Evolutionary conservation across 2,329 filamentous ascomycete genomes (phyloP).

Genomic region (Talaromyces sp.): DNA sequence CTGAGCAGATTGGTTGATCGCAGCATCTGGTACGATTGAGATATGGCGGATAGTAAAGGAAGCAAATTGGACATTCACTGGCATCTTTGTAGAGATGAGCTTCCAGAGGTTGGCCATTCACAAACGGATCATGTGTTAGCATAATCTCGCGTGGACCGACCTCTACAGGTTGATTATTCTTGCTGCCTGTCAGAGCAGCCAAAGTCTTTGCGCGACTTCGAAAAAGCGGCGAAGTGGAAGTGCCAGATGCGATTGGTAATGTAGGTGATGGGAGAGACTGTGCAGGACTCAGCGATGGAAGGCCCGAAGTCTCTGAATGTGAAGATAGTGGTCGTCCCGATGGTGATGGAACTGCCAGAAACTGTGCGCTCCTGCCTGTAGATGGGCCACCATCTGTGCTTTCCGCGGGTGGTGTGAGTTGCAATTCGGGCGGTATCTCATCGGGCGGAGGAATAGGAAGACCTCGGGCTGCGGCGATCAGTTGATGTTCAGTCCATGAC

Average conservation of each 20-base stretch:
- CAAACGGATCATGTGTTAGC: slow-evolving; percentile 76
- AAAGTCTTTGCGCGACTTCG: slow-evolving; percentile 85
- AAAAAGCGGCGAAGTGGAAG: slow-evolving; percentile 59
- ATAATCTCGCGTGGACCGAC: slow-evolving; percentile 73
- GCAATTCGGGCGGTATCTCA: slow-evolving; percentile 70
- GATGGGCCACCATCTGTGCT: slow-evolving; percentile 45
- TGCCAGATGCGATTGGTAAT: slow-evolving; percentile 52
- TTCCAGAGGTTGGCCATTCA: slow-evolving; percentile 92
- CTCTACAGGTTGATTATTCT: slow-evolving; percentile 69
- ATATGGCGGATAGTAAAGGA: slow-evolving; percentile 91
- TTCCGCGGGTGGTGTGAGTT: slow-evolving; percentile 50
- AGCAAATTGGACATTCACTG: slow-evolving; percentile 90
- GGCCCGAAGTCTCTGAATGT: slow-evolving; percentile 8
- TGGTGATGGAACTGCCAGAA: slow-evolving; percentile 74
- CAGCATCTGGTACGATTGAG: slow-evolving; percentile 93
- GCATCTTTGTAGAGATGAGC: slow-evolving; percentile 91
- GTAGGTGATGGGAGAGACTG: slow-evolving; percentile 60
- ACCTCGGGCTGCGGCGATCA: slow-evolving; percentile 85
- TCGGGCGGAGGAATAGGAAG: slow-evolving; percentile 80
- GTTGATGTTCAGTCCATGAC: slow-evolving; percentile 89
- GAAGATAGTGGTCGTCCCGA: slow-evolving; percentile 73
- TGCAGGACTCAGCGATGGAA: slow-evolving; percentile 5
- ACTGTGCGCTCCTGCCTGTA: slow-evolving; percentile 63
- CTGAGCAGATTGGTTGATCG: slow-evolving; percentile 93
- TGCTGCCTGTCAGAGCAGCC: slow-evolving; percentile 74